Evolutionary conservation across 208 protist genomes (phyloP), one percentile per base, ranked within the genome.

Genomic region (Crithidia acanthocephali): DNA sequence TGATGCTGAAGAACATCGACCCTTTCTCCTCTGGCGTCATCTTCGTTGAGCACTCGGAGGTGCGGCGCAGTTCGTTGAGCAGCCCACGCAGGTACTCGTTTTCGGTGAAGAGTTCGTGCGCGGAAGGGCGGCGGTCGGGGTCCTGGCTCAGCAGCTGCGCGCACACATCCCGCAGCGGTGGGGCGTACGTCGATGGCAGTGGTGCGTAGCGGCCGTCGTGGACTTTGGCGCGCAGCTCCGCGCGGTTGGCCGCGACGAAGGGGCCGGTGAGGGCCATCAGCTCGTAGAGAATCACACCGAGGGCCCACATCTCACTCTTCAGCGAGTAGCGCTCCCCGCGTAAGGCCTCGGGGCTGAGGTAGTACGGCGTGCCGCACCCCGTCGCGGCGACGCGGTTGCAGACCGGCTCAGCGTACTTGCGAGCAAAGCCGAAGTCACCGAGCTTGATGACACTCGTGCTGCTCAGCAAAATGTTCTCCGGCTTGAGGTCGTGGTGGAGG

Each of bases 401-500:
- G 27, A 86, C 77, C 50, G 78, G 76, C 62, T 76, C 60, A 1
- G 51, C 69, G 52, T 85, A 80, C 58, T 83, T 75, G 35, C 79
- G 80, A 30, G 73, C 81, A 35, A 92, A 87, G 25, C 87, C 87
- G 74, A 95, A 95, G 76, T 95, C 91, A 7, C 76, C 91, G 6
- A 95, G 68, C 70, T 95, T 95, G 40, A 92, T 53, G 42, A 90
- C 51, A 33, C 91, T 88, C 28, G 81, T 85, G 44, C 70, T 86
- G 47, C 67, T 87, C 20, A 98, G 68, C 58, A 97, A 71, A 11
- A 98, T 75, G 75, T 97, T 97, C 68, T 92, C 85, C 23, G 95
- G 95, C 60, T 98, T 98, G 30, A 98, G 64, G 79, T 98, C 96
- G 16, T 95, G 85, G 72, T 98, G 96, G 4, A 95, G 64, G 27